Conservation (phyloP, 2,329 filamentous ascomycete genomes). For the Cercospora zeina region DNA sequence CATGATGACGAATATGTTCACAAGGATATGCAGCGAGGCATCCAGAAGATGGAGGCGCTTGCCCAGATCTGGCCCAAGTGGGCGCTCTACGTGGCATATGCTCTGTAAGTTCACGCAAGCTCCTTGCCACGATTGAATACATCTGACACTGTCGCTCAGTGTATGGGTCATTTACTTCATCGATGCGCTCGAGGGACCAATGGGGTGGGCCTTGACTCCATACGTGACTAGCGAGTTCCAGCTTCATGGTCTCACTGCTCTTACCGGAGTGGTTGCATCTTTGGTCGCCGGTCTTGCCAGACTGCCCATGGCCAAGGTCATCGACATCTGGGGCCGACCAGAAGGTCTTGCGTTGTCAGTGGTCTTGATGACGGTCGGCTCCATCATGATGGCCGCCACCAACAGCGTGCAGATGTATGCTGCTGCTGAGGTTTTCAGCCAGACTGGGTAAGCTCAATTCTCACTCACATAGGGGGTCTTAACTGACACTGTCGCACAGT, state of each 20-base stretch:
- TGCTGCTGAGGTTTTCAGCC: slow-evolving; percentile 37
- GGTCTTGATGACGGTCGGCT: slow-evolving; percentile 24
- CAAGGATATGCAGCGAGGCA: slow-evolving; percentile 25
- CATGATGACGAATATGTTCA: slow-evolving; percentile 25
- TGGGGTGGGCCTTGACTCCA: slow-evolving; percentile 34
- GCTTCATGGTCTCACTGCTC: slow-evolving; percentile 41
- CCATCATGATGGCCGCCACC: slow-evolving; percentile 37
- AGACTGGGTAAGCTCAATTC: slow-evolving; percentile 20
- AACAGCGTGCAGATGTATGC: slow-evolving; percentile 34
- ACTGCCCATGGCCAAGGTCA: slow-evolving; percentile 44
- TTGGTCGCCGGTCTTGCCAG: slow-evolving; percentile 43
- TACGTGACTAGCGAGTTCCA: slow-evolving; percentile 46
- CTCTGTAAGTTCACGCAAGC: slow-evolving; percentile 7
- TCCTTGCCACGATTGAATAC: not conserved
- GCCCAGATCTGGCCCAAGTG: slow-evolving; percentile 27
- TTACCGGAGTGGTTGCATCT: slow-evolving; percentile 41
- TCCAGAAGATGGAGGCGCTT: slow-evolving; percentile 27
- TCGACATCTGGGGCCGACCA: slow-evolving; percentile 46
- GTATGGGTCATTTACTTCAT: slow-evolving; percentile 54
- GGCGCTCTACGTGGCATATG: slow-evolving; percentile 23
- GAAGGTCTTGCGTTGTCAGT: slow-evolving; percentile 45
- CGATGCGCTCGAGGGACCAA: slow-evolving; percentile 47
- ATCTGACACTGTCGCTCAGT: slow-evolving; percentile 31
- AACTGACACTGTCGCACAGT: slow-evolving; percentile 3
- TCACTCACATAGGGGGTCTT: not conserved